phyloP scores from a whole-genome alignment of 345 rosid species.

The Sisymbrium irio region DNA sequence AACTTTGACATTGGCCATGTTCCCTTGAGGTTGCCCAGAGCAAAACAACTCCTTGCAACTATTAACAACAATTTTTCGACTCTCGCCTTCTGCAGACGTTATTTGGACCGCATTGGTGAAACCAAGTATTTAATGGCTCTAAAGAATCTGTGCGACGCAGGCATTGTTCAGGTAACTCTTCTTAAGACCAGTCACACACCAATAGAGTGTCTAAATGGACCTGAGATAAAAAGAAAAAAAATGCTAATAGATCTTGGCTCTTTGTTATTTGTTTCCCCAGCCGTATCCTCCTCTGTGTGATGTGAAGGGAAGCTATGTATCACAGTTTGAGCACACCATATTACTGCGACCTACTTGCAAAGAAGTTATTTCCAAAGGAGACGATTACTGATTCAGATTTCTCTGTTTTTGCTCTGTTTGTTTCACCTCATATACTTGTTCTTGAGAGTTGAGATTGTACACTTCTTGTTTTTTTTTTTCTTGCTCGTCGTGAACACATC shows the following conservation, averaged over 20 bases:
- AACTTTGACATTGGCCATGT: constrained; percentile 73
- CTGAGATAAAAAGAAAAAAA: not conserved
- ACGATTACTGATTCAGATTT: constrained; percentile 55
- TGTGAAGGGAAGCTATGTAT: constrained; percentile 83
- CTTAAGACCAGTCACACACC: not conserved
- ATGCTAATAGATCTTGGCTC: not conserved
- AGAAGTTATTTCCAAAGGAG: constrained; percentile 89
- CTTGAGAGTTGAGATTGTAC: constrained; percentile 11
- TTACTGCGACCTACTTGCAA: constrained; percentile 94
- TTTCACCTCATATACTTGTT: constrained; percentile 10
- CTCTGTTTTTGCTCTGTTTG: constrained; percentile 6
- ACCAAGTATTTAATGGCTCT: constrained; percentile 90
- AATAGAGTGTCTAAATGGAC: not conserved
- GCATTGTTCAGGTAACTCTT: constrained; percentile 75
- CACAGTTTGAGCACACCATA: constrained; percentile 92
- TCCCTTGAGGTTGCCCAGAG: constrained; percentile 84
- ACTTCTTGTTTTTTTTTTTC: not conserved
- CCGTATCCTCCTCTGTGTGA: constrained; percentile 90
- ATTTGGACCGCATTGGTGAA: constrained; percentile 91
- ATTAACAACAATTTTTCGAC: constrained; percentile 94
- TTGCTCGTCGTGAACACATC: not conserved
- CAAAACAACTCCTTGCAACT: constrained; percentile 89
- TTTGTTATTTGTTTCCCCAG: constrained; percentile 43
- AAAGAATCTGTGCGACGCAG: constrained; percentile 85
- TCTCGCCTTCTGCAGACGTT: constrained; percentile 86